phyloP scores from a whole-genome alignment of 768 basidiomycete species.

The Amanita molliuscula region DNA sequence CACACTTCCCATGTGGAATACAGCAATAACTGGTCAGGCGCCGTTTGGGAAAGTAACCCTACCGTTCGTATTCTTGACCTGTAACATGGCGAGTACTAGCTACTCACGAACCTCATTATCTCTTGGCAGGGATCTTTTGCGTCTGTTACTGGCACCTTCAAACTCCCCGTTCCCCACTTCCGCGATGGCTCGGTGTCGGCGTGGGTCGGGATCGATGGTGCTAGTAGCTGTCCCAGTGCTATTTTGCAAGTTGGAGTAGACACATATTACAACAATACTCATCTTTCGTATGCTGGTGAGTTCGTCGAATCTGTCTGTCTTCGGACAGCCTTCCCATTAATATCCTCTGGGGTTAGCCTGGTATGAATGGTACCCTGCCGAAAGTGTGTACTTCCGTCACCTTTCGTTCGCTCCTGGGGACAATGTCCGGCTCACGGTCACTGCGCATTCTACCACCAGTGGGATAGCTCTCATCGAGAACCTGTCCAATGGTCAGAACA shows the following conservation, averaged over 20 bases:
- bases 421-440: not conserved
- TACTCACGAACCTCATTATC: not conserved
- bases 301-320: not conserved
- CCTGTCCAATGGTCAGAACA: not conserved
- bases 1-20: not conserved
- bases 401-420: not conserved
- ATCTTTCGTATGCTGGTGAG: not conserved
- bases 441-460: not conserved
- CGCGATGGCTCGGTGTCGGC: not conserved
- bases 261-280: not conserved
- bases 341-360: not conserved
- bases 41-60: not conserved
- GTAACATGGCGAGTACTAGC: conserved; percentile 6
- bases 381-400: not conserved
- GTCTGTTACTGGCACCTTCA: not conserved
- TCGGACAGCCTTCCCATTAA: not conserved
- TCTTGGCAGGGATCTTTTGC: not conserved
- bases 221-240: not conserved
- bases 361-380: conserved; percentile 2
- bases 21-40: not conserved
- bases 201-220: not conserved
- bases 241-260: not conserved
- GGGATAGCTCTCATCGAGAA: not conserved
- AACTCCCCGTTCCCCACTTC: not conserved
- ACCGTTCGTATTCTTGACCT: not conserved